Evolutionary conservation across 1,284 basidiomycete species (phyloP).

Genomic region (Irpex lacteus): DNA sequence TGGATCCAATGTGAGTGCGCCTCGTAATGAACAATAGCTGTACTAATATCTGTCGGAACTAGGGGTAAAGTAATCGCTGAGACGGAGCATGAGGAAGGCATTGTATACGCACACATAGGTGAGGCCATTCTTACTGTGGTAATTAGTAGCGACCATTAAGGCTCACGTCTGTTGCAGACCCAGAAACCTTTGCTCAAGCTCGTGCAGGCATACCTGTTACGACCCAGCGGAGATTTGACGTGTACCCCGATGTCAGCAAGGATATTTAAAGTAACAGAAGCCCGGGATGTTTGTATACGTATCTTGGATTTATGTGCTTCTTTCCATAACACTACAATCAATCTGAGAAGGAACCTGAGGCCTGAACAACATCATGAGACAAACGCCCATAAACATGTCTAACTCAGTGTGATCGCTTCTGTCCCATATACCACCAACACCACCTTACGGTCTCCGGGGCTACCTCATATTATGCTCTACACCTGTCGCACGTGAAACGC

Average conservation of each 20-base stretch:
- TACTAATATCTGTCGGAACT: background rate
- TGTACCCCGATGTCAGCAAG: conserved; percentile 74
- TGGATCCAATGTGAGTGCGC: conserved; percentile 79
- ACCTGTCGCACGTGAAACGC: too few species aligned
- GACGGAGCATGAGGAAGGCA: conserved; percentile 78
- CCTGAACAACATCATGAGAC: background rate
- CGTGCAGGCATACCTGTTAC: conserved; percentile 86
- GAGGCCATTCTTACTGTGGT: conserved; percentile 27
- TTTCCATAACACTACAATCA: too few species aligned
- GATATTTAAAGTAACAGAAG: conserved; percentile 12
- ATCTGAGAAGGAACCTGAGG: background rate
- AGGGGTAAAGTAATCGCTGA: conserved; percentile 84
- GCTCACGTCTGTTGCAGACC: conserved; percentile 49
- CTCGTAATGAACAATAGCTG: background rate
- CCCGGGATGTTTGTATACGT: background rate
- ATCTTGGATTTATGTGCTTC: too few species aligned
- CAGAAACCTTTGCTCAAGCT: conserved; percentile 64
- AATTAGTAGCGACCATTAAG: conserved; percentile 7
- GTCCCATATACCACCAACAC: background rate
- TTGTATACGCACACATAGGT: conserved; percentile 83
- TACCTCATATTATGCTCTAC: background rate
- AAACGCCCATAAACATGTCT: background rate
- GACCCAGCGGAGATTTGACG: conserved; percentile 86
- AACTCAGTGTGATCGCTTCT: background rate
- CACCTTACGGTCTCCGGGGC: background rate